These are phyloP conservation scores for Globisporangium yorkense DNA, from an alignment of 352 stramenopile species.

Conservation along the genomic window DNA sequence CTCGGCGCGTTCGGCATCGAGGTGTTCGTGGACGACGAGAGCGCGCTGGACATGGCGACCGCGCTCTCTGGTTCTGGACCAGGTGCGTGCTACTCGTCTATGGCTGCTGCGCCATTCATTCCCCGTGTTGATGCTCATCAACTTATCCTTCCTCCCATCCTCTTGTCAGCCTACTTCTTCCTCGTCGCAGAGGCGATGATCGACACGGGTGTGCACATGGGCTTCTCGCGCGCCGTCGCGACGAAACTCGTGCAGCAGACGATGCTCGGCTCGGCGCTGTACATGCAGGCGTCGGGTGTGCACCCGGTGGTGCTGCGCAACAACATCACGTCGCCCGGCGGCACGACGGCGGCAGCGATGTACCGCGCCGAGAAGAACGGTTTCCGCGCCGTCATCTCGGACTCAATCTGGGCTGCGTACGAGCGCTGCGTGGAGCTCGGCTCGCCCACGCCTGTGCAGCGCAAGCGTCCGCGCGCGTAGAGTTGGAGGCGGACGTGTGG, in stretches of 20 bases:
- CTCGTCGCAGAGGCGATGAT: slow-evolving; percentile 96
- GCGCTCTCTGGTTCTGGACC: slow-evolving; percentile 91
- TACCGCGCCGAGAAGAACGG: slow-evolving; percentile 96
- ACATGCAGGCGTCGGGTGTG: slow-evolving; percentile 89
- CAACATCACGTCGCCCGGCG: slow-evolving; percentile 91
- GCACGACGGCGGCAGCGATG: slow-evolving; percentile 91
- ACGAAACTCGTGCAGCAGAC: slow-evolving; percentile 94
- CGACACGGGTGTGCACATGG: slow-evolving; percentile 93
- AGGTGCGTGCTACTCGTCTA: slow-evolving; percentile 18
- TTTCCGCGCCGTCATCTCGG: slow-evolving; percentile 90
- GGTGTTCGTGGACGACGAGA: slow-evolving; percentile 93
- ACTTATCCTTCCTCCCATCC: not conserved
- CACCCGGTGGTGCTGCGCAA: slow-evolving; percentile 92
- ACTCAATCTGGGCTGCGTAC: slow-evolving; percentile 96
- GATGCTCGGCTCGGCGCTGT: slow-evolving; percentile 90
- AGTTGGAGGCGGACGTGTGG: not conserved
- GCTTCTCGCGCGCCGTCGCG: slow-evolving; percentile 91
- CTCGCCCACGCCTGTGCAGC: slow-evolving; percentile 60
- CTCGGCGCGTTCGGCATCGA: slow-evolving; percentile 89
- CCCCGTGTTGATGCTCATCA: too few species aligned
- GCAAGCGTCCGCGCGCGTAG: slow-evolving; percentile 61
- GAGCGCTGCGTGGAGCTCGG: slow-evolving; percentile 92
- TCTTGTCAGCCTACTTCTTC: slow-evolving; percentile 89
- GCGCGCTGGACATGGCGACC: slow-evolving; percentile 93
- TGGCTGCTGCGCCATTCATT: too few species aligned